A percentile compares a stretch with the other conserved stretches of the same genome.
phyloP scores from a whole-genome alignment of 768 basidiomycete species.

The Xerocomus potaroensis region DNA sequence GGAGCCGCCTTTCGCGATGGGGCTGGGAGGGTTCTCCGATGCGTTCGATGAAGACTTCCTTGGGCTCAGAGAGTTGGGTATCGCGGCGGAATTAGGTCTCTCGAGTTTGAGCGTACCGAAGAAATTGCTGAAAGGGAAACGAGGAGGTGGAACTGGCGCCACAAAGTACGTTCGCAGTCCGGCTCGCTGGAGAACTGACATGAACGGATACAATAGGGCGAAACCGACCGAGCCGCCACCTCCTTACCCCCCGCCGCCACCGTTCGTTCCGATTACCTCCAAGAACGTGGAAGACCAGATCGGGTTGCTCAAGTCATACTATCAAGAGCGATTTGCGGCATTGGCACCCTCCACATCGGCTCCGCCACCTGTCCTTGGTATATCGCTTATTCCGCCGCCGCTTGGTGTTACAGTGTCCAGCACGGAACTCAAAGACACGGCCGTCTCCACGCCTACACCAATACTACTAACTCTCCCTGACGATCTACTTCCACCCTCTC shows the following conservation, averaged over 20 bases:
- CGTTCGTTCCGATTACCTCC: slow-evolving; percentile 69
- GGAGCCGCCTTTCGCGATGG: slow-evolving; percentile 67
- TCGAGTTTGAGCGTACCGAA: slow-evolving; percentile 76
- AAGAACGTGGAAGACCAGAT: slow-evolving; percentile 73
- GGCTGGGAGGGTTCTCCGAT: slow-evolving; percentile 74
- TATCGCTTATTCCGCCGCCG: slow-evolving; percentile 15
- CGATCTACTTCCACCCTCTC: slow-evolving; percentile 53
- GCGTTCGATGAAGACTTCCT: slow-evolving; percentile 90
- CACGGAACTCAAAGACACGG: neutral
- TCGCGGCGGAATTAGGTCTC: slow-evolving; percentile 81
- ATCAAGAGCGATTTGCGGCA: slow-evolving; percentile 50
- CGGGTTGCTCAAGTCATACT: slow-evolving; percentile 78
- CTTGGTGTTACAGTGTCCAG: neutral
- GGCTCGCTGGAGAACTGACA: slow-evolving; percentile 2
- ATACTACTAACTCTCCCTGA: slow-evolving; percentile 49
- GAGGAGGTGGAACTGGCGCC: slow-evolving; percentile 35
- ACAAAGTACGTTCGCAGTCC: slow-evolving; percentile 44
- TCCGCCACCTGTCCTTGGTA: slow-evolving; percentile 13
- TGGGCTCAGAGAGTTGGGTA: slow-evolving; percentile 81
- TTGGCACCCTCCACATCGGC: slow-evolving; percentile 32
- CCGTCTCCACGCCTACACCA: neutral
- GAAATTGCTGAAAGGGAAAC: slow-evolving; percentile 66
- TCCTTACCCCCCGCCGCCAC: slow-evolving; percentile 81
- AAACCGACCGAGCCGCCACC: slow-evolving; percentile 72
- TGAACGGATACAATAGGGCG: slow-evolving; percentile 34